These are phyloP conservation scores for Eimeria praecox DNA, from an alignment of 169 alveolate species.

Conservation along the genomic window DNA sequence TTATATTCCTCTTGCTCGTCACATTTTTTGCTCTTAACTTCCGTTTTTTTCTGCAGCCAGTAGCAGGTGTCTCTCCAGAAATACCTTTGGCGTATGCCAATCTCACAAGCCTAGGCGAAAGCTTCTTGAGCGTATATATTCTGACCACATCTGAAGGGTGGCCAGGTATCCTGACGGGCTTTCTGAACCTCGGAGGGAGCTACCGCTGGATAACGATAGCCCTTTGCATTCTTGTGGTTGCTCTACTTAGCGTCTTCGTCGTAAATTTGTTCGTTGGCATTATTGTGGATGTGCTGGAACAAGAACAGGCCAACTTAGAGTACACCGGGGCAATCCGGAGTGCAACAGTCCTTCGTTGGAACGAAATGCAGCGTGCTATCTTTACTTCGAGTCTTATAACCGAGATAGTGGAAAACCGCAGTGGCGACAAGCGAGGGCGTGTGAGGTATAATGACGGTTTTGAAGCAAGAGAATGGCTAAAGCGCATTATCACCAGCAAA, in stretches of 20 bases:
- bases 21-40: constrained; percentile 22
- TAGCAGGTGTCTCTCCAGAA: constrained; percentile 48
- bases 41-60: constrained; percentile 50
- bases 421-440: constrained; percentile 7
- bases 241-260: constrained; percentile 65
- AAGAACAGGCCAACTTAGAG: constrained; percentile 75
- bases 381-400: constrained; percentile 8
- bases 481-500: constrained; percentile 45
- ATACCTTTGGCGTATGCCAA: constrained; percentile 38
- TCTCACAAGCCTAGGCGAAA: constrained; percentile 58
- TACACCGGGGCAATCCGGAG: constrained; percentile 75
- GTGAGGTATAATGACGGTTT: neutral
- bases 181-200: constrained; percentile 56
- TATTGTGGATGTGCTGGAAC: constrained; percentile 73
- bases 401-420: neutral
- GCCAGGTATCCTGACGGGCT: constrained; percentile 64
- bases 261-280: constrained; percentile 78
- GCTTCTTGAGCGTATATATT: constrained; percentile 71
- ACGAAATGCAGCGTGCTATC: constrained; percentile 76
- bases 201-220: constrained; percentile 16
- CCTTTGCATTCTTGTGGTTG: constrained; percentile 65
- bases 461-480: constrained; percentile 55
- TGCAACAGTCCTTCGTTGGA: constrained; percentile 81
- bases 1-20: constrained; percentile 31
- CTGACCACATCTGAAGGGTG: constrained; percentile 81